Evolutionary conservation across 1,139 yeast species (phyloP).

Genomic region (Geotrichum histeridarum): DNA sequence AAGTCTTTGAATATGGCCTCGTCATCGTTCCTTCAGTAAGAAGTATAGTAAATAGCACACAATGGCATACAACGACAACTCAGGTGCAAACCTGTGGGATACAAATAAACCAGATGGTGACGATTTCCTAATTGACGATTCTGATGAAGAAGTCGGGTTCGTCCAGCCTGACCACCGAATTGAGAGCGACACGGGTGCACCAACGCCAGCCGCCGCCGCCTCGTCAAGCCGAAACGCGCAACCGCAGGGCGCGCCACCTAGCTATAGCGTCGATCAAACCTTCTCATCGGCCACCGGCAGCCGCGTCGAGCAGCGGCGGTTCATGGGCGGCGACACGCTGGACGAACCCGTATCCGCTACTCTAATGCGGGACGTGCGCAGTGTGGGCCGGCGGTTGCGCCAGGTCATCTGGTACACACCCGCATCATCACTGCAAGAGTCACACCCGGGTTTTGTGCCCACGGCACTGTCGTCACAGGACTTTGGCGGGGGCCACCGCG

Average conservation of each 20-base stretch:
- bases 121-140: constrained; percentile 22
- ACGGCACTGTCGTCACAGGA: constrained; percentile 10
- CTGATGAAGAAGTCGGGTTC: constrained; percentile 24
- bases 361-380: constrained; percentile 58
- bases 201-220: constrained; percentile 10
- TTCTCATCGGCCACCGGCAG: constrained; percentile 38
- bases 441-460: constrained; percentile 15
- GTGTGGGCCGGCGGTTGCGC: constrained; percentile 59
- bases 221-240: constrained; percentile 7
- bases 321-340: constrained; percentile 76
- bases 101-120: constrained; percentile 17
- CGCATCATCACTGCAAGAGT: constrained; percentile 17
- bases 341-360: constrained; percentile 78
- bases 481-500: constrained; percentile 20
- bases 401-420: constrained; percentile 66
- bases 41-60: neutral
- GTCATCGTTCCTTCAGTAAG: neutral
- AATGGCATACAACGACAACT: constrained; percentile 23
- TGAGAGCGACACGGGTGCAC: constrained; percentile 24
- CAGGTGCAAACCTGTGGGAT: constrained; percentile 21
- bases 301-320: constrained; percentile 63
- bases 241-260: constrained; percentile 23
- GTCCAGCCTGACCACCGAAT: constrained; percentile 24
- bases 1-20: neutral
- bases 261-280: constrained; percentile 16